Conservation (phyloP, 306 rosid genomes). For the Dryas octopetala region DNA sequence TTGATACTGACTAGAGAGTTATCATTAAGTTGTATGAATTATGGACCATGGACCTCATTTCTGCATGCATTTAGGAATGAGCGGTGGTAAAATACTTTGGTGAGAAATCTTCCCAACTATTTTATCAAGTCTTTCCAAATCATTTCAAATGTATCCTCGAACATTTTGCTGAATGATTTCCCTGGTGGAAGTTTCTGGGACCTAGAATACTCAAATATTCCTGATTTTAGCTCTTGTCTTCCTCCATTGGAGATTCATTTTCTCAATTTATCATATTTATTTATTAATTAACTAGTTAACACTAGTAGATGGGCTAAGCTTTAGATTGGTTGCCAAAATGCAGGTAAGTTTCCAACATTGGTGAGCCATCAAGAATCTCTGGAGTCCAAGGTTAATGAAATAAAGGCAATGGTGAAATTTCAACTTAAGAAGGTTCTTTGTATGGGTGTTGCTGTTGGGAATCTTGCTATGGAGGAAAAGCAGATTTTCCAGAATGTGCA, state of each 20-base stretch:
- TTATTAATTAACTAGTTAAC: not conserved
- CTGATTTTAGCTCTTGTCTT: not conserved
- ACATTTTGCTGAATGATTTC: not conserved
- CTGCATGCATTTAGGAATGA: too few relatives aligned
- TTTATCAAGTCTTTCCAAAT: not conserved
- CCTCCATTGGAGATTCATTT: not conserved
- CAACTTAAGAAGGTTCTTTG: conserved; percentile 81
- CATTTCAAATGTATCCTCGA: not conserved
- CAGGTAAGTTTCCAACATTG: conserved; percentile 74
- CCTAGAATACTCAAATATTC: not conserved
- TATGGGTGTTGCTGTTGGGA: conserved; percentile 84
- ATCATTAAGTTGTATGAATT: too few relatives aligned
- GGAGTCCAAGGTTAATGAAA: conserved; percentile 67
- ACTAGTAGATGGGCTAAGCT: not conserved
- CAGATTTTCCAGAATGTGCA: conserved; percentile 78
- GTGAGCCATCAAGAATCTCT: conserved; percentile 74
- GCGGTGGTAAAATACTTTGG: not conserved
- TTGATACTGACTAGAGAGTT: not conserved
- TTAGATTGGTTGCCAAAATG: not conserved
- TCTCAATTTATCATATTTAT: not conserved
- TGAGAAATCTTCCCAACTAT: not conserved
- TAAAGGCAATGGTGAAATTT: conserved; percentile 72
- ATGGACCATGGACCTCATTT: too few relatives aligned
- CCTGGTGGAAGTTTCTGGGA: not conserved
- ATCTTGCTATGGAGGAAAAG: conserved; percentile 72